A percentile compares a stretch with the other conserved stretches of the same genome.
Evolutionary conservation across 352 stramenopile genomes (phyloP).

Genomic region (Globisporangium parvum): DNA sequence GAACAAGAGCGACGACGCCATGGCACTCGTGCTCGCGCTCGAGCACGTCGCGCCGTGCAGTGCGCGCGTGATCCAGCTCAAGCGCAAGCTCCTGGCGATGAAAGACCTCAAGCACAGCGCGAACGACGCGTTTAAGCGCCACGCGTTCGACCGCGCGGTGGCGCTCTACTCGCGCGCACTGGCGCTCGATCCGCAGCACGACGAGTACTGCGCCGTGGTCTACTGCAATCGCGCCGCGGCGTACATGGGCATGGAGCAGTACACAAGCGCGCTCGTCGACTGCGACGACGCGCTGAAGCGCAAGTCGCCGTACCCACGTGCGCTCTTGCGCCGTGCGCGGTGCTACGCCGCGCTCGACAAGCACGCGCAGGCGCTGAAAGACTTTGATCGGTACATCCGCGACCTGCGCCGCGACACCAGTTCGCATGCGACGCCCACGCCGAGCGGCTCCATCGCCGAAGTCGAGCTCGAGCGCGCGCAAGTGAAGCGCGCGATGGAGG

Average conservation of each 20-base stretch:
- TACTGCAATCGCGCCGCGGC: constrained; percentile 80
- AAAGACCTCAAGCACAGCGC: constrained; percentile 57
- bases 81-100: constrained; percentile 60
- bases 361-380: constrained; percentile 52
- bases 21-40: constrained; percentile 42
- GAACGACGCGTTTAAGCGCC: constrained; percentile 61
- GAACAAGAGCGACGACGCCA: constrained; percentile 58
- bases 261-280: constrained; percentile 59
- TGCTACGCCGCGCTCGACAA: constrained; percentile 60
- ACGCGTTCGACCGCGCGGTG: constrained; percentile 46
- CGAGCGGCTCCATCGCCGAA: constrained; percentile 15
- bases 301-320: constrained; percentile 51
- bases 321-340: constrained; percentile 58
- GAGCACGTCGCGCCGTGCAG: constrained; percentile 64
- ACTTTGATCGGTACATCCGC: constrained; percentile 69
- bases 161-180: constrained; percentile 63
- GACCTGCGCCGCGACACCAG: constrained; percentile 26
- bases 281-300: constrained; percentile 66
- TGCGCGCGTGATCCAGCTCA: constrained; percentile 63
- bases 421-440: neutral
- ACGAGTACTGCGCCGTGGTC: constrained; percentile 73
- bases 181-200: constrained; percentile 50
- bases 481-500: constrained; percentile 42
- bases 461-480: constrained; percentile 45
- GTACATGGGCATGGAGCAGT: constrained; percentile 66